A percentile compares a stretch with the other conserved stretches of the same genome.
phyloP scores from a whole-genome alignment of 768 basidiomycete genomes.

The Boletus rubropictus region DNA sequence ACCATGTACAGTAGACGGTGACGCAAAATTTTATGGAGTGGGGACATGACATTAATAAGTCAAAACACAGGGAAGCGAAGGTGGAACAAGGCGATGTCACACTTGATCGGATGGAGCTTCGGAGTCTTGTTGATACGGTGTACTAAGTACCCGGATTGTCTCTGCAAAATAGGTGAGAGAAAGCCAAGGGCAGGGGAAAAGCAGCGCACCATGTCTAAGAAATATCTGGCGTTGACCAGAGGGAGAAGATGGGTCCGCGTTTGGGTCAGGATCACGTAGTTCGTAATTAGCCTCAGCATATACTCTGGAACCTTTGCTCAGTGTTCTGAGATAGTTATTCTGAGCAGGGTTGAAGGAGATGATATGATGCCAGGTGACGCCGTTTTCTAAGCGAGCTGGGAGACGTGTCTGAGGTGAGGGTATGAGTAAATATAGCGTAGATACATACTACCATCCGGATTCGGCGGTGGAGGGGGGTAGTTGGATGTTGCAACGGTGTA shows the following conservation, averaged over 20 bases:
- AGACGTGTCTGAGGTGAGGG: neutral
- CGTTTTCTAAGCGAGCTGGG: constrained; percentile 47
- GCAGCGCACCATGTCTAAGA: constrained; percentile 62
- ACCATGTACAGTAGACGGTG: constrained; percentile 18
- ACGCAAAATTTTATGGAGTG: neutral
- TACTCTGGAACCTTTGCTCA: constrained; percentile 69
- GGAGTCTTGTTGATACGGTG: constrained; percentile 25
- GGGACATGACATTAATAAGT: constrained; percentile 1
- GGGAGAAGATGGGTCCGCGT: constrained; percentile 59
- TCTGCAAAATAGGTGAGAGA: constrained; percentile 36
- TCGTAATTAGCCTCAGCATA: constrained; percentile 80
- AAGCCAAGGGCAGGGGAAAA: neutral
- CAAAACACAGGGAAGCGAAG: neutral
- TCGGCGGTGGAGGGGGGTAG: constrained; percentile 50
- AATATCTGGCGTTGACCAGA: constrained; percentile 79
- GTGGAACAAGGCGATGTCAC: constrained; percentile 1
- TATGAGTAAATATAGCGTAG: constrained; percentile 1
- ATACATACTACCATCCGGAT: constrained; percentile 55
- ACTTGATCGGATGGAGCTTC: constrained; percentile 19
- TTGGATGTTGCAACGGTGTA: constrained; percentile 75
- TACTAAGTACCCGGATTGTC: constrained; percentile 43
- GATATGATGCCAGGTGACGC: constrained; percentile 71
- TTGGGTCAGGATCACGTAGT: constrained; percentile 63
- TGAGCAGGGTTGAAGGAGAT: constrained; percentile 60
- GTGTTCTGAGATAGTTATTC: constrained; percentile 58